A percentile compares a stretch with the other conserved stretches of the same genome.
phyloP scores from a whole-genome alignment of 106 monocot genomes.

The Agapanthus africanus region DNA sequence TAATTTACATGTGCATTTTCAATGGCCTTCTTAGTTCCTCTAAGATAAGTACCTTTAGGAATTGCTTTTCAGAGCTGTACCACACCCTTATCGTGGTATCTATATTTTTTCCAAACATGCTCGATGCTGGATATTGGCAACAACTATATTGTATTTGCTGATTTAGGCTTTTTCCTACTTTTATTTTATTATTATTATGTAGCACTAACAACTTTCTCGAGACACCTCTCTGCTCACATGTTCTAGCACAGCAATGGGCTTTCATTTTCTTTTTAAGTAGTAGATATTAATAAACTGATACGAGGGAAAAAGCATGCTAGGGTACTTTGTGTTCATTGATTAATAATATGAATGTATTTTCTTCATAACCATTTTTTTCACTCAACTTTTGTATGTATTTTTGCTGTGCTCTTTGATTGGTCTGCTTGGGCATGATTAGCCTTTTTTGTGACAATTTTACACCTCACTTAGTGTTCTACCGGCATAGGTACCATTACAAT shows the following conservation, averaged over 20 bases:
- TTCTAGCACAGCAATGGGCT: no score
- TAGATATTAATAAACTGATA: neutral
- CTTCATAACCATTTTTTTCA: neutral
- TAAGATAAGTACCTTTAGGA: no score
- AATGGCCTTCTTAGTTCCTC: neutral
- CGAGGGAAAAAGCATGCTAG: neutral
- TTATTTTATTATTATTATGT: neutral
- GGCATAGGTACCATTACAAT: slow-evolving; percentile 98
- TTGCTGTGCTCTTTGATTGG: neutral
- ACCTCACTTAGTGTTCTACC: no score
- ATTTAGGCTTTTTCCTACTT: no score
- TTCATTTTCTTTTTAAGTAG: neutral
- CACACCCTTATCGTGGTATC: no score
- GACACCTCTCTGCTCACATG: neutral
- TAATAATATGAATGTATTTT: neutral
- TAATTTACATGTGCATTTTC: neutral
- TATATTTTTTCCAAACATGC: no score
- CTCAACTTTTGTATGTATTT: neutral
- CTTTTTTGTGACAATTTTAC: no score
- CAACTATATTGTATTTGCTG: no score
- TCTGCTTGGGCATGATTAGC: neutral
- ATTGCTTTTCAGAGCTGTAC: no score
- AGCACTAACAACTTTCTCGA: neutral
- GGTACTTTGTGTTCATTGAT: neutral
- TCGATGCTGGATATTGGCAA: no score